These are phyloP conservation scores for Sugiyamaella lignohabitans DNA, from an alignment of 805 yeast genomes.

Conservation along the genomic window DNA sequence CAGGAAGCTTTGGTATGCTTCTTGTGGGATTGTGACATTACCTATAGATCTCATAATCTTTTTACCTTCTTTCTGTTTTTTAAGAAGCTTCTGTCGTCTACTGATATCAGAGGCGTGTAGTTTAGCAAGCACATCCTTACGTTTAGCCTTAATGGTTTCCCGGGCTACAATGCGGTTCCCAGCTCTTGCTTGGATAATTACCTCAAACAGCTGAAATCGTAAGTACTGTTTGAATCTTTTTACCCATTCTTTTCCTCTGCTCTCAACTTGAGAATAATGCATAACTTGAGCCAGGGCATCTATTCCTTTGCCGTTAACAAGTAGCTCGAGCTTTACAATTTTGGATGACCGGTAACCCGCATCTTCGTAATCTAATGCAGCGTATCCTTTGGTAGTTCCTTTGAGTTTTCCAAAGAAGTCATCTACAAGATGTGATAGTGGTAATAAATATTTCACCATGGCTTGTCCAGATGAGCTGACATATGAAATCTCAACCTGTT, in stretches of 20 bases:
- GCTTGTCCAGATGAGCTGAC: slow-evolving; percentile 70
- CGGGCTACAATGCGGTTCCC: slow-evolving; percentile 77
- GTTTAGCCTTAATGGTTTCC: slow-evolving; percentile 86
- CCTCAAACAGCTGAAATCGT: slow-evolving; percentile 81
- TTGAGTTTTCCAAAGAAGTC: slow-evolving; percentile 93
- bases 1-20: slow-evolving; percentile 84
- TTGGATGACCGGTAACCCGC: slow-evolving; percentile 77
- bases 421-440: slow-evolving; percentile 85
- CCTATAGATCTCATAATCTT: slow-evolving; percentile 77
- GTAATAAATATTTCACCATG: slow-evolving; percentile 68
- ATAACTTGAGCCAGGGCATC: slow-evolving; percentile 90
- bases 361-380: slow-evolving; percentile 91
- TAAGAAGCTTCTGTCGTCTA: slow-evolving; percentile 79
- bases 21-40: slow-evolving; percentile 67
- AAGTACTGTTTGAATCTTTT: slow-evolving; percentile 72
- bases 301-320: slow-evolving; percentile 82
- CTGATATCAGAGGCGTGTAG: slow-evolving; percentile 91
- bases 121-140: slow-evolving; percentile 91
- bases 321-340: slow-evolving; percentile 77
- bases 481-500: slow-evolving; percentile 72
- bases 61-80: slow-evolving; percentile 90
- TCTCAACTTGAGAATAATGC: slow-evolving; percentile 71
- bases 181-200: slow-evolving; percentile 84
- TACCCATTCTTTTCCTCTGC: slow-evolving; percentile 76
- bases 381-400: slow-evolving; percentile 86